These are phyloP conservation scores for Phytophthora cryptogea DNA, from an alignment of 352 stramenopile species.

Conservation along the genomic window DNA sequence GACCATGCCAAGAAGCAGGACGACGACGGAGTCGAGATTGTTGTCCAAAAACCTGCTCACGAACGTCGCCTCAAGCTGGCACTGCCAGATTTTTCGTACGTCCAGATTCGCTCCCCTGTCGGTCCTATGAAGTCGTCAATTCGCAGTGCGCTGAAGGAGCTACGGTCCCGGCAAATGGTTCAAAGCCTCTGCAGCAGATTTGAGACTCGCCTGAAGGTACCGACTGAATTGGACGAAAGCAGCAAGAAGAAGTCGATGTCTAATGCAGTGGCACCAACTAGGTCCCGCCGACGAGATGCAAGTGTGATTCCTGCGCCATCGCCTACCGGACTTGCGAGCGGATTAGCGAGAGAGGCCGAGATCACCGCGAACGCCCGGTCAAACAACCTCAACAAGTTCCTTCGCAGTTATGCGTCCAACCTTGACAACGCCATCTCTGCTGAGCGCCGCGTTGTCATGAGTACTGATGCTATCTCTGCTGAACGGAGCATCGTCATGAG, in stretches of 20 bases:
- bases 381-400: conserved; percentile 72
- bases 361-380: conserved; percentile 35
- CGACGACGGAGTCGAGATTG: conserved; percentile 46
- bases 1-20: conserved; percentile 42
- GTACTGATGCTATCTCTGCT: conserved; percentile 10
- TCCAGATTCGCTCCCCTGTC: conserved; percentile 31
- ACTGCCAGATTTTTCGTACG: conserved; percentile 27
- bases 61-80: conserved; percentile 33
- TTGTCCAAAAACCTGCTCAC: conserved; percentile 39
- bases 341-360: conserved; percentile 13
- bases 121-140: conserved; percentile 52
- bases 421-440: conserved; percentile 43
- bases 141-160: conserved; percentile 46
- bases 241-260: conserved; percentile 14
- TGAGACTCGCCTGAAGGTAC: conserved; percentile 34
- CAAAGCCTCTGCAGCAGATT: conserved; percentile 62
- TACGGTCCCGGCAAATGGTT: conserved; percentile 56
- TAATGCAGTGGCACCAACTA: background rate
- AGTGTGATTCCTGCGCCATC: conserved; percentile 15
- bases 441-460: conserved; percentile 9
- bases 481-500: conserved; percentile 16
- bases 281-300: conserved; percentile 19
- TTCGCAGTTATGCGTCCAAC: conserved; percentile 69
- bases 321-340: conserved; percentile 6
- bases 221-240: conserved; percentile 17